Base-by-base conservation (phyloP, 2,329 filamentous ascomycete species). In the Kalmusia sp. region DNA sequence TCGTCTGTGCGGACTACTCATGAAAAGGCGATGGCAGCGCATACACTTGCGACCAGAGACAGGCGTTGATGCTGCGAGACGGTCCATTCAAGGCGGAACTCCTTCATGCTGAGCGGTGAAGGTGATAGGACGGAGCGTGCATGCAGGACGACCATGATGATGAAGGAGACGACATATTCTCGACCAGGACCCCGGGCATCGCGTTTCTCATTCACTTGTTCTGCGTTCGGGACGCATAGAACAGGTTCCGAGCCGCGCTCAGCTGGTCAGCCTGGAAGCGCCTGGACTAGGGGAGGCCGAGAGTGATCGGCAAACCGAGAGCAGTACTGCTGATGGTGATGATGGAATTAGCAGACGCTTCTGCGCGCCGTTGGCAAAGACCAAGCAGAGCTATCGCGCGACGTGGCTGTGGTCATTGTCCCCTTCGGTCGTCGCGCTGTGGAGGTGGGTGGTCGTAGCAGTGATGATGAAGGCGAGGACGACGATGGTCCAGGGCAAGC, bases 251-350 rank as follows among this genome's bases (percentile, higher is more conserved):
- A 33, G 57, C 52, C 55, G 47, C 54, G 55, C 52, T 67, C 60
- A 64, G 64, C 63, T 62, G 54, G 62, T 68, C 64, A 69, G 66
- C 65, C 54, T 28, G 17, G 38, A 47, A 24, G 41, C 43, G 49
- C 33, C 50, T 27, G 37, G 51, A 50, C 41, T 44, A 50, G 41
- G 44, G 53, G 47, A 51, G 19, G 15, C 48, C 22, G 46, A 50
- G 14, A 21, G 22, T 50, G 45, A 57, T 57, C 46, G 46, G 41
- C 54, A 46, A 37, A 12, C 25, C 33, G 15, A 25, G 38, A 35
- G 41, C 46, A 25, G 43, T 52, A 25, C 30, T 56, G 50, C 41
- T 55, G 56, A 56, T 50, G 53, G 47, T 57, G 56, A 57, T 37
- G 22, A 47, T 38, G 33, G 33, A 28, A 15, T 14, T 7, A 14